Evolutionary conservation across 345 rosid genomes (phyloP).

Genomic region (Noccaea caerulescens): DNA sequence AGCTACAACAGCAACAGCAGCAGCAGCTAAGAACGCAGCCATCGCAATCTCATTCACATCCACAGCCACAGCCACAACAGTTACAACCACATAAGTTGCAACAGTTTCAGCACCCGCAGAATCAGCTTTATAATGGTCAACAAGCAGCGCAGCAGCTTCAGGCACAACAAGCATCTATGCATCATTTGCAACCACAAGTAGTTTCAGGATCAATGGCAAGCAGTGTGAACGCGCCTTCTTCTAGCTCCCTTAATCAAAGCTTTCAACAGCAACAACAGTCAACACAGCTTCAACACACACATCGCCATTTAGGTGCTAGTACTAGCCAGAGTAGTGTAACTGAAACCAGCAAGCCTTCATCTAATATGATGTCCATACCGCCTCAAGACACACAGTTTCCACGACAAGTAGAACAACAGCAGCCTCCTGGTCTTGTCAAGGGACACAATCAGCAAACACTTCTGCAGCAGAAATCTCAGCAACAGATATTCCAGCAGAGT

Average conservation of each 20-base stretch:
- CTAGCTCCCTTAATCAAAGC: conserved; percentile 35
- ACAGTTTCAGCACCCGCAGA: conserved; percentile 53
- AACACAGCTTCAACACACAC: conserved; percentile 36
- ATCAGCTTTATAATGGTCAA: conserved; percentile 43
- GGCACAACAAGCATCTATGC: conserved; percentile 37
- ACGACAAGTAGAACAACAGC: conserved; percentile 72
- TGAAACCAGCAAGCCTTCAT: conserved; percentile 53
- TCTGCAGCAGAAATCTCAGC: conserved; percentile 67
- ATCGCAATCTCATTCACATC: conserved; percentile 47
- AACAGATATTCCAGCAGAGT: conserved; percentile 64
- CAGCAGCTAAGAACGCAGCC: conserved; percentile 47
- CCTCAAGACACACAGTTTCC: conserved; percentile 67
- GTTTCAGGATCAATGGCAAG: conserved; percentile 41
- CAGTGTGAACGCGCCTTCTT: conserved; percentile 36
- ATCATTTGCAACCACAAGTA: conserved; percentile 45
- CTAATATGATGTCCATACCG: conserved; percentile 59
- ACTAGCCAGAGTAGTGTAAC: conserved; percentile 43
- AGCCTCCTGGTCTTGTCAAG: conserved; percentile 54
- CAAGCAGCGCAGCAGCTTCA: conserved; percentile 37
- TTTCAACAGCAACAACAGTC: conserved; percentile 45
- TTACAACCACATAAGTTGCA: conserved; percentile 37
- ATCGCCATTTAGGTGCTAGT: conserved; percentile 36
- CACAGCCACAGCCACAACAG: conserved; percentile 47
- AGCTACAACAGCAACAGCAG: conserved; percentile 28
- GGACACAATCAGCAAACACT: conserved; percentile 72